Evolutionary conservation across 495 filamentous ascomycete genomes (phyloP), one percentile per base, ranked within the genome.

Genomic region (Neurospora sp.): DNA sequence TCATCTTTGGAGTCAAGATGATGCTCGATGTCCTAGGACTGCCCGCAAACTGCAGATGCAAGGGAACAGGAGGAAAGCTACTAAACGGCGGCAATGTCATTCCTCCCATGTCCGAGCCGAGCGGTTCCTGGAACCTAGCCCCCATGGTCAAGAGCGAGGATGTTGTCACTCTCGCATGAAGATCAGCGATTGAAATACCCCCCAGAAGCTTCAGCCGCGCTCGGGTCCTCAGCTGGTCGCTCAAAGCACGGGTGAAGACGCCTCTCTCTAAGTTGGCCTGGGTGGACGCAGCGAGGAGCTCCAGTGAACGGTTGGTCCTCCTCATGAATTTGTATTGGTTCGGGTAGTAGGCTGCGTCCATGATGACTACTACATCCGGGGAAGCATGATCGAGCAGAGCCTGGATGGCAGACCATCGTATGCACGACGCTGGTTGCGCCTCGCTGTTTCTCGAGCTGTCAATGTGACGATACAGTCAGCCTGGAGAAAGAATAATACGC

Each of bases 331-430:
- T 61, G 27, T 61, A 61, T 61, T 35, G 53, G 31, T 83, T 80
- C 0, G 85, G 84, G 46, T 82, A 86, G 72, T 86, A 85, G 0
- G 83, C 82, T 39, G 83, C 78, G 77, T 86, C 85, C 83, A 86
- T 83, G n/a, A 86, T 74, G 75, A 86, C 80, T n/a, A 86, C 74
- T 5, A 81, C 82, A 68, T 86, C 84, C 14, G 83, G 79, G 8
- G 77, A 77, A 2, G 82, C 82, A 68, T 83, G 78, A 72, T 86
- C 84, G 40, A 86, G 76, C n/a, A 81, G 80, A 42, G 80, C 79
- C 77, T 86, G 84, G 44, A 86, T 84, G 61, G 77, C 79, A 69
- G 78, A 83, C 85, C 85, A 86, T 70, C 83, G 81, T 38, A 86
- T 82, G 61, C 78, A 80, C 38, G 78, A 78, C 27, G 78, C 77